phyloP scores from a whole-genome alignment of 2,329 filamentous ascomycete genomes.

The Colletotrichum scovillei region DNA sequence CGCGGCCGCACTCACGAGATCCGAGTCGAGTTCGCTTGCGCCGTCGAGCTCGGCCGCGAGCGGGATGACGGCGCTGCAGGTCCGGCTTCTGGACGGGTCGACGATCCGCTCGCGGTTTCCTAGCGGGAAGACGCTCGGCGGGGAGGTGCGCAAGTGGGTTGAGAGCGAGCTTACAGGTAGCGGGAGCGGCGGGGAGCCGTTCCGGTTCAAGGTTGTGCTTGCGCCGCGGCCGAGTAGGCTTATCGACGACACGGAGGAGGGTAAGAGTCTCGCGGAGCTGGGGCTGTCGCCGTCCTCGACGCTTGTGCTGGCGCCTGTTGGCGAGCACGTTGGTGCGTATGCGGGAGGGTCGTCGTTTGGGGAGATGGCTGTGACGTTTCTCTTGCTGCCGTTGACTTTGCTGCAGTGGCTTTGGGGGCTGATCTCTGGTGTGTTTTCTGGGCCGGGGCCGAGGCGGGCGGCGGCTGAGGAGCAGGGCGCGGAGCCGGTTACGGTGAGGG shows the following conservation, averaged over 20 bases:
- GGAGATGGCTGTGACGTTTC: slow-evolving; percentile 15
- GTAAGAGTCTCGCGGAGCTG: slow-evolving; percentile 73
- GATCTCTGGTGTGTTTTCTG: slow-evolving; percentile 44
- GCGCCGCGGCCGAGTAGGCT: slow-evolving; percentile 80
- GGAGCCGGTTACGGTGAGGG: slow-evolving; percentile 42
- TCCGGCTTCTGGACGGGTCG: slow-evolving; percentile 86
- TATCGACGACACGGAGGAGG: slow-evolving; percentile 82
- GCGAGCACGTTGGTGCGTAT: slow-evolving; percentile 57
- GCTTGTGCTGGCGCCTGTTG: slow-evolving; percentile 81
- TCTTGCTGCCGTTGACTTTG: slow-evolving; percentile 37
- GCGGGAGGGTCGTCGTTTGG: slow-evolving; percentile 38
- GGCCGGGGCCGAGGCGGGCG: slow-evolving; percentile 37
- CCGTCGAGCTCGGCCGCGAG: slow-evolving; percentile 39
- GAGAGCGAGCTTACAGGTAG: slow-evolving; percentile 70
- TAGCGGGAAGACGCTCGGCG: slow-evolving; percentile 69
- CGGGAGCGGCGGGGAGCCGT: slow-evolving; percentile 67
- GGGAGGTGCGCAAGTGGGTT: slow-evolving; percentile 81
- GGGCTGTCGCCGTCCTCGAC: slow-evolving; percentile 84
- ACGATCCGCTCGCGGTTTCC: slow-evolving; percentile 79
- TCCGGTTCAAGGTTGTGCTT: slow-evolving; percentile 86
- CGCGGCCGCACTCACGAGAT: slow-evolving; percentile 43
- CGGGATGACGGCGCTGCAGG: slow-evolving; percentile 70
- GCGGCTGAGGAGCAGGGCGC: slow-evolving; percentile 12
- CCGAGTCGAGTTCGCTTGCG: slow-evolving; percentile 46
- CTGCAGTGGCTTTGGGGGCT: slow-evolving; percentile 48